These are phyloP conservation scores for Apophysomyces variabilis DNA, from an alignment of 371 early-diverging fungal species.

Conservation along the genomic window DNA sequence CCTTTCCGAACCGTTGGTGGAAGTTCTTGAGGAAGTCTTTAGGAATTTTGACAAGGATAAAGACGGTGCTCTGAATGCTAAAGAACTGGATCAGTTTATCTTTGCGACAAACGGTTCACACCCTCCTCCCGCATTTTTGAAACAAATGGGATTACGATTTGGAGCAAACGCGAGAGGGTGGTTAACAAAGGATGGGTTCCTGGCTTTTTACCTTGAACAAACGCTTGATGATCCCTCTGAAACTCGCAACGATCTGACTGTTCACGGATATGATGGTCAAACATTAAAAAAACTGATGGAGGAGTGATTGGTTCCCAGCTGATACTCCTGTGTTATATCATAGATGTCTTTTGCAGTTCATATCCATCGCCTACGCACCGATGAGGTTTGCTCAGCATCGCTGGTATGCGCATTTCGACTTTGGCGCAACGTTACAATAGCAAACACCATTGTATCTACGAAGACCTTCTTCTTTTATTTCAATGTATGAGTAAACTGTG, in stretches of 20 bases:
- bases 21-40: slow-evolving; percentile 55
- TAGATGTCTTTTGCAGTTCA: background rate
- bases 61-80: slow-evolving; percentile 50
- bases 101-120: slow-evolving; percentile 63
- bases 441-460: too few relatives aligned
- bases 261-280: slow-evolving; percentile 60
- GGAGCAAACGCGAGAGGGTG: slow-evolving; percentile 56
- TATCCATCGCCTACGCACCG: background rate
- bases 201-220: slow-evolving; percentile 67
- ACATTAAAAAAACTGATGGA: slow-evolving; percentile 34
- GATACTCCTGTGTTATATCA: too few relatives aligned
- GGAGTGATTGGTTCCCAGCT: slow-evolving; percentile 12
- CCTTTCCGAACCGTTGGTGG: slow-evolving; percentile 44
- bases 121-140: slow-evolving; percentile 56
- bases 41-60: slow-evolving; percentile 56
- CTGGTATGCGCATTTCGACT: too few relatives aligned
- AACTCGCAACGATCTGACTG: slow-evolving; percentile 59
- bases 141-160: slow-evolving; percentile 62
- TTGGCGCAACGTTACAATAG: too few relatives aligned
- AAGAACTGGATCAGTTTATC: slow-evolving; percentile 58
- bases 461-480: too few relatives aligned
- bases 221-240: slow-evolving; percentile 65
- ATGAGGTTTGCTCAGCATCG: too few relatives aligned
- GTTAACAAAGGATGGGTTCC: slow-evolving; percentile 59
- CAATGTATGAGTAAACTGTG: too few relatives aligned